Evolutionary conservation across 768 basidiomycete species (phyloP), one percentile per base, ranked within the genome.

Genomic region (Amyloporia xantha): DNA sequence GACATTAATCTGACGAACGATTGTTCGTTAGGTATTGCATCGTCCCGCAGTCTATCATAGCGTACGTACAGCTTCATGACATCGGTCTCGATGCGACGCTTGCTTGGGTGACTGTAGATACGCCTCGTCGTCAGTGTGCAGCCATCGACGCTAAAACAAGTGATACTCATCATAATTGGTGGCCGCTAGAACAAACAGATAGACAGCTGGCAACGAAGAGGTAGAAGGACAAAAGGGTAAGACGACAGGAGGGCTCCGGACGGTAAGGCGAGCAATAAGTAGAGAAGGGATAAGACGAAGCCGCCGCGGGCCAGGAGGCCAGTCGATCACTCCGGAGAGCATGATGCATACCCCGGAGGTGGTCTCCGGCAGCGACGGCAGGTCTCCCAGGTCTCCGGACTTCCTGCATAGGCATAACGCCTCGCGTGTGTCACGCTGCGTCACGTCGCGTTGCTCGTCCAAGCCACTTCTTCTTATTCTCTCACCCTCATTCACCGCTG

Each of bases 81-180:
- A 75, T 99, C 96, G 42, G 93, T 97, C 68, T 98, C 95, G 67
- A 96, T 94, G 52, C 95, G 86, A 52, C 95, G 87, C 69, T 90
- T 96, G 68, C 72, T 74, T 54, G 90, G 85, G 60, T 84, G 83
- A 62, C 85, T 82, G 89, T 88, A 69, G 60, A 66, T 42, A 50
- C 55, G 54, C 42, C 49, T 53, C 51, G 48, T 44, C 56, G 64
- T 73, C 50, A 73, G 65, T 53, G 54, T 39, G 41, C 42, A 27
- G 13, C n/a, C 12, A 13, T 21, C 27, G 21, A 40, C 39, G 23
- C 13, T 5, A 12, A 7, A 41, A 35, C 15, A 37, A 46, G 52
- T n/a, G n/a, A n/a, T 43, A 66, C 84, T 82, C 65, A 86, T 86
- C 85, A 86, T 86, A 65, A 48, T 66, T 44, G 15, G 27, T 27